Conservation (phyloP, 1,284 basidiomycete species). For the Ceratobasidium sp. region DNA sequence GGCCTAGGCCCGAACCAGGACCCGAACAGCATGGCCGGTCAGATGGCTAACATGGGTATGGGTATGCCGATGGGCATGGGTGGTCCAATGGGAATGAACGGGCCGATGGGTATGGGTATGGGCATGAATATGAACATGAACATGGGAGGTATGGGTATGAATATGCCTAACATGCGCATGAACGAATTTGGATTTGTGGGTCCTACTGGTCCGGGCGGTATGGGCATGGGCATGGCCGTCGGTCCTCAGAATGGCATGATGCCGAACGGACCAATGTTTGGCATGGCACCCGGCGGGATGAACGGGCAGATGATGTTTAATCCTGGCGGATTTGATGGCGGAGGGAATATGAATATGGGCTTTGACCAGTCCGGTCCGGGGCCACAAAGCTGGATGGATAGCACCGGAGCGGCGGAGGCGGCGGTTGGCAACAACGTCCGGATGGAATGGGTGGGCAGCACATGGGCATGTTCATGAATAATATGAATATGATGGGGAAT, state of each 20-base stretch:
- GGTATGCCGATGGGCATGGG: too few relatives aligned
- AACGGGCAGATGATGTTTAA: constrained; percentile 27
- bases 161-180: constrained; percentile 43
- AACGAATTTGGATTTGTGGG: constrained; percentile 36
- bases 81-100: constrained; percentile 37
- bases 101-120: constrained; percentile 41
- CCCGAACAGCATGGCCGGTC: not conserved
- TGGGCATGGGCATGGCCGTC: constrained; percentile 38
- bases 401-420: not conserved
- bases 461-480: constrained; percentile 32
- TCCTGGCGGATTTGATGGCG: constrained; percentile 27
- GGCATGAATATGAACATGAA: constrained; percentile 45
- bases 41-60: too few relatives aligned
- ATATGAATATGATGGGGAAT: constrained; percentile 39
- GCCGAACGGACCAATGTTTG: constrained; percentile 42
- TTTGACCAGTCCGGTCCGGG: constrained; percentile 28
- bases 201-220: not conserved
- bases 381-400: constrained; percentile 17
- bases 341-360: constrained; percentile 23
- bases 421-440: constrained; percentile 9
- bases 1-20: constrained; percentile 41
- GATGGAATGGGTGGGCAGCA: constrained; percentile 31
- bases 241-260: constrained; percentile 45
- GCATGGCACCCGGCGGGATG: constrained; percentile 43
- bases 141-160: too few relatives aligned